Conservation (phyloP, 164 flowering plant species). For the Annona cherimola region DNA sequence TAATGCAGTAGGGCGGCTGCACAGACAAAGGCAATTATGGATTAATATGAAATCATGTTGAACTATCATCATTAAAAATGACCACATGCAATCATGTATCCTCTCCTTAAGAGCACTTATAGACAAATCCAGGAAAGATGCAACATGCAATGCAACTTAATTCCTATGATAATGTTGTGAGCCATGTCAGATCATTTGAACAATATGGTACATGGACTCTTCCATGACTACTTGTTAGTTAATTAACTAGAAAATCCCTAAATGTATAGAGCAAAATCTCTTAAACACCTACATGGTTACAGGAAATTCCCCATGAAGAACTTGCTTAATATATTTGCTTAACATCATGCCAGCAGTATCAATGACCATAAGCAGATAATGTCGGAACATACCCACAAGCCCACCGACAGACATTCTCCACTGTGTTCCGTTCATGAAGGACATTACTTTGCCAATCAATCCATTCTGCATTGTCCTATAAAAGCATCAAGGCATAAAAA, state of each 20-base stretch:
- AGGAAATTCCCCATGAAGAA: not conserved
- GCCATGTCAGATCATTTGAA: too few relatives aligned
- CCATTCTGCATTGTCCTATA: conserved; percentile 74
- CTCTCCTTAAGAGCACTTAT: too few relatives aligned
- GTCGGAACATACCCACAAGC: conserved; percentile 72
- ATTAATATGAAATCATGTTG: not conserved
- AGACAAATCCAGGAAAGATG: not conserved
- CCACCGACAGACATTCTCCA: conserved; percentile 89
- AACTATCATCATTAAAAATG: too few relatives aligned
- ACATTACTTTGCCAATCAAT: conserved; percentile 70
- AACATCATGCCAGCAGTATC: too few relatives aligned
- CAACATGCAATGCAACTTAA: not conserved
- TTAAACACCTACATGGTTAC: not conserved
- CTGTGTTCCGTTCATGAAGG: conserved; percentile 68
- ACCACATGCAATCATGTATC: too few relatives aligned
- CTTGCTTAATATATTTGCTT: not conserved
- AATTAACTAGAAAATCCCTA: not conserved
- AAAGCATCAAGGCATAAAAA: conserved; percentile 2
- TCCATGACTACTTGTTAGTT: not conserved
- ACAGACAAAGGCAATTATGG: conserved; percentile 2
- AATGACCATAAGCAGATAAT: conserved; percentile 4
- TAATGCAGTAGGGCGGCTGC: conserved; percentile 92
- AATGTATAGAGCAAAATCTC: not conserved
- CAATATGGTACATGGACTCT: too few relatives aligned
- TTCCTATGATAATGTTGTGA: not conserved